These are phyloP conservation scores for Kalmusia sp. DNA, from an alignment of 2,329 filamentous ascomycete species.

Conservation along the genomic window DNA sequence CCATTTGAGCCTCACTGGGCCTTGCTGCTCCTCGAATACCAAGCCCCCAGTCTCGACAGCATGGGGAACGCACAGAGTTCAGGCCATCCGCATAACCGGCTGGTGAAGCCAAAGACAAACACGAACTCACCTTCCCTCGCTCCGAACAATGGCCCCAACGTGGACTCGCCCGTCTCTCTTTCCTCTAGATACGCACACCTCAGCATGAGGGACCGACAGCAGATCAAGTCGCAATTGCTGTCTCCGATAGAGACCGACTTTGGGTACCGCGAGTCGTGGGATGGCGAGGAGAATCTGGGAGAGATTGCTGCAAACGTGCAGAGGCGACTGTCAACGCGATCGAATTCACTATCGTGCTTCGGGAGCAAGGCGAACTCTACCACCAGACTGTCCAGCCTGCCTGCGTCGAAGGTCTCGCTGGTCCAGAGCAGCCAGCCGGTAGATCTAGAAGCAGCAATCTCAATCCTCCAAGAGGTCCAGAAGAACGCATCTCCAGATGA, in stretches of 20 bases:
- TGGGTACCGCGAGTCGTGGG: slow-evolving; percentile 17
- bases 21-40: slow-evolving; percentile 26
- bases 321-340: slow-evolving; percentile 34
- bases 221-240: slow-evolving; percentile 37
- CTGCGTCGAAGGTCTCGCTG: slow-evolving; percentile 39
- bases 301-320: slow-evolving; percentile 32
- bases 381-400: slow-evolving; percentile 29
- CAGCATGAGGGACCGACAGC: slow-evolving; percentile 34
- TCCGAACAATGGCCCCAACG: slow-evolving; percentile 10
- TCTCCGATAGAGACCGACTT: slow-evolving; percentile 36
- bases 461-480: slow-evolving; percentile 55
- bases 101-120: slow-evolving; percentile 47
- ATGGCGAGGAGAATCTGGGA: slow-evolving; percentile 27
- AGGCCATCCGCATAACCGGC: slow-evolving; percentile 30
- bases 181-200: slow-evolving; percentile 34
- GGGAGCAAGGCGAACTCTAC: slow-evolving; percentile 28
- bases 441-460: slow-evolving; percentile 54
- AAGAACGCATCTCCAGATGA: slow-evolving; percentile 57
- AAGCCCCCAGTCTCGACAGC: slow-evolving; percentile 18
- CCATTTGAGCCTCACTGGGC: slow-evolving; percentile 23
- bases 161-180: slow-evolving; percentile 28
- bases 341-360: slow-evolving; percentile 36
- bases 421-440: slow-evolving; percentile 39
- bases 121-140: slow-evolving; percentile 33
- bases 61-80: slow-evolving; percentile 43